A percentile compares a stretch with the other conserved stretches of the same genome.
Conservation (phyloP, 2,329 filamentous ascomycete species). For the Talaromyces sp. region DNA sequence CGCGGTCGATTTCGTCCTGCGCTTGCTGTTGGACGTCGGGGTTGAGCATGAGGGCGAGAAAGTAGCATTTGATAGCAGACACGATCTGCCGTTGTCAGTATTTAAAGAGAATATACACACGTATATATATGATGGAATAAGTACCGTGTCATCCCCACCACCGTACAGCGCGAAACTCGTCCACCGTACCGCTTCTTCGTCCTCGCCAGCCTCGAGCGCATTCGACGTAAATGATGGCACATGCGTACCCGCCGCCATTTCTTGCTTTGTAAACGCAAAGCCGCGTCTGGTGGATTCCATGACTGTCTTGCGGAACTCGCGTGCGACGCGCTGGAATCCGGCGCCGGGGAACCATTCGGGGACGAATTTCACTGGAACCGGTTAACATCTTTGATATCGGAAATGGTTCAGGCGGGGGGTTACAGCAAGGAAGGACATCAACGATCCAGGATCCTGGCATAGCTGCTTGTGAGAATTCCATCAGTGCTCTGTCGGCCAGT, state of each 20-base stretch:
- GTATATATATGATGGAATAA: not conserved
- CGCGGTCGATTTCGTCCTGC: not conserved
- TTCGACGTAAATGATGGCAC: conserved; percentile 33
- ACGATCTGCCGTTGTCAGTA: not conserved
- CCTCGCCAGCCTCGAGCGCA: conserved; percentile 22
- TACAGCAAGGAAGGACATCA: conserved; percentile 37
- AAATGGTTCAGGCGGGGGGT: not conserved
- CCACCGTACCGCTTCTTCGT: conserved; percentile 37
- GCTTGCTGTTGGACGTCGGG: not conserved
- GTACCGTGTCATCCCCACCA: conserved; percentile 38
- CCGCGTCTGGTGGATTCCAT: conserved; percentile 31
- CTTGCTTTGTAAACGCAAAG: conserved; percentile 38
- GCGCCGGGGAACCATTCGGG: conserved; percentile 44
- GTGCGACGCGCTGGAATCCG: conserved; percentile 39
- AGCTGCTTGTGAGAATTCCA: conserved; percentile 36
- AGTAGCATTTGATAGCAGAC: not conserved
- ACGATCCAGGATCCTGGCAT: conserved; percentile 42
- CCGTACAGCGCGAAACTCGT: conserved; percentile 37
- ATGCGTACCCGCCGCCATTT: conserved; percentile 26
- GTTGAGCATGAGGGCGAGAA: not conserved
- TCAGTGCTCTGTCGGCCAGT: conserved; percentile 36
- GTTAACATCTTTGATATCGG: not conserved
- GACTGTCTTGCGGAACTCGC: conserved; percentile 28
- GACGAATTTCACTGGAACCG: conserved; percentile 27
- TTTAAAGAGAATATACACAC: not conserved